phyloP scores from a whole-genome alignment of 1,284 basidiomycete species.

The Boletellus sp. region DNA sequence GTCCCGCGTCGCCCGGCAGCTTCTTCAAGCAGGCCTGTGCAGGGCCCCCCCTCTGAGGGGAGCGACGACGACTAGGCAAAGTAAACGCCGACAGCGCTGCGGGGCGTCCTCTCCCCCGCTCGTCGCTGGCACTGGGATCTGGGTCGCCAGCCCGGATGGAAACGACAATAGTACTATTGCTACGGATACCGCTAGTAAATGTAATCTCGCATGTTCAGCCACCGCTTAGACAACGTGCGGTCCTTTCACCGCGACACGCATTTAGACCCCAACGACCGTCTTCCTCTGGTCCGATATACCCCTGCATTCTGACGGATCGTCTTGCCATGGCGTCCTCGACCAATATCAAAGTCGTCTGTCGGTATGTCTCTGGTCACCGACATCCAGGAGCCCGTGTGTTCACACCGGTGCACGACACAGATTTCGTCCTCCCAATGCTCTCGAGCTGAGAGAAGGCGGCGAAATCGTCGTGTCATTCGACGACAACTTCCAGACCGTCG shows the following conservation, averaged over 20 bases:
- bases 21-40: slow-evolving; percentile 52
- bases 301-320: slow-evolving; percentile 25
- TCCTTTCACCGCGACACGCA: slow-evolving; percentile 21
- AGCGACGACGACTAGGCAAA: slow-evolving; percentile 41
- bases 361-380: slow-evolving; percentile 50
- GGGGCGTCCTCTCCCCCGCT: too few relatives aligned
- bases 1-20: slow-evolving; percentile 50
- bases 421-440: slow-evolving; percentile 92
- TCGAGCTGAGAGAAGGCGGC: slow-evolving; percentile 87
- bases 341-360: slow-evolving; percentile 93
- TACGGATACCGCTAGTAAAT: background rate
- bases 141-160: slow-evolving; percentile 1
- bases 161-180: slow-evolving; percentile 1
- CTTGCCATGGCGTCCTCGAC: slow-evolving; percentile 68
- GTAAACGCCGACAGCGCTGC: too few relatives aligned
- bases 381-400: background rate
- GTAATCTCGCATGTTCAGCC: slow-evolving; percentile 26
- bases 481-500: slow-evolving; percentile 80
- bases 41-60: slow-evolving; percentile 35
- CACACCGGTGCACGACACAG: slow-evolving; percentile 39
- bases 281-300: slow-evolving; percentile 18
- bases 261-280: slow-evolving; percentile 11
- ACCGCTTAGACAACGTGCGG: slow-evolving; percentile 24
- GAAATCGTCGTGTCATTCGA: slow-evolving; percentile 91
- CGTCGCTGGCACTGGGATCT: too few relatives aligned